Conservation (phyloP, 1,139 yeast genomes). For the Casaregolazyma lundiana region DNA sequence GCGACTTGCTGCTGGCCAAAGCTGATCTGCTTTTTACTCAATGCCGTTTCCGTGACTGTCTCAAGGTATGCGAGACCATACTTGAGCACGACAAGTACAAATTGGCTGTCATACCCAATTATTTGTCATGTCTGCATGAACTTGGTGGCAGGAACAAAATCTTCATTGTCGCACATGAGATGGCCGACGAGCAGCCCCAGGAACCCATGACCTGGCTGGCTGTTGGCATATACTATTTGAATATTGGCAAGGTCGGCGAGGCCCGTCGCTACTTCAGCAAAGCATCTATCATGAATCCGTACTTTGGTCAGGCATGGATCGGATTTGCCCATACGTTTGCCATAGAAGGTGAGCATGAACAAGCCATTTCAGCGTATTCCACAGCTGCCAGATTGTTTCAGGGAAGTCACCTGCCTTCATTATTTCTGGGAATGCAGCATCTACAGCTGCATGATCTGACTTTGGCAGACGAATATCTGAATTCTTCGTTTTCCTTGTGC, state of each 20-base stretch:
- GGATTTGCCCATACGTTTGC: slow-evolving; percentile 99
- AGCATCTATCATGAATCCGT: slow-evolving; percentile 84
- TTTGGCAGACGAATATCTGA: slow-evolving; percentile 80
- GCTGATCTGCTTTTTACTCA: slow-evolving; percentile 74
- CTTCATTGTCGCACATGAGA: slow-evolving; percentile 74
- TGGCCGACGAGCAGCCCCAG: slow-evolving; percentile 81
- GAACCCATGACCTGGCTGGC: slow-evolving; percentile 89
- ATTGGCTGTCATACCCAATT: slow-evolving; percentile 65
- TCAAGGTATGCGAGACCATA: slow-evolving; percentile 62
- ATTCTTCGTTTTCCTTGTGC: slow-evolving; percentile 72
- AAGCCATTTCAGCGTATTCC: slow-evolving; percentile 95
- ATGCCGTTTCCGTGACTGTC: slow-evolving; percentile 75
- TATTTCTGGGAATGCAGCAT: slow-evolving; percentile 95
- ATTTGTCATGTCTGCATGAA: slow-evolving; percentile 81
- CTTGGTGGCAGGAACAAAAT: slow-evolving; percentile 77
- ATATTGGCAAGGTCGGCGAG: slow-evolving; percentile 68
- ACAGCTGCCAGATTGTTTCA: slow-evolving; percentile 93
- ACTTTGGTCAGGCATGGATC: slow-evolving; percentile 95
- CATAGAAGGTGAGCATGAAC: slow-evolving; percentile 97
- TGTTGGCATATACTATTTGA: slow-evolving; percentile 82
- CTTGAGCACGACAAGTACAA: slow-evolving; percentile 65
- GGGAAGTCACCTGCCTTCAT: slow-evolving; percentile 86
- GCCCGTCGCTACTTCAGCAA: slow-evolving; percentile 86
- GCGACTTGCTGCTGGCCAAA: slow-evolving; percentile 62
- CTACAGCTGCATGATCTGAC: slow-evolving; percentile 77